Evolutionary conservation across 805 yeast species (phyloP).

Genomic region (Candida maesae): DNA sequence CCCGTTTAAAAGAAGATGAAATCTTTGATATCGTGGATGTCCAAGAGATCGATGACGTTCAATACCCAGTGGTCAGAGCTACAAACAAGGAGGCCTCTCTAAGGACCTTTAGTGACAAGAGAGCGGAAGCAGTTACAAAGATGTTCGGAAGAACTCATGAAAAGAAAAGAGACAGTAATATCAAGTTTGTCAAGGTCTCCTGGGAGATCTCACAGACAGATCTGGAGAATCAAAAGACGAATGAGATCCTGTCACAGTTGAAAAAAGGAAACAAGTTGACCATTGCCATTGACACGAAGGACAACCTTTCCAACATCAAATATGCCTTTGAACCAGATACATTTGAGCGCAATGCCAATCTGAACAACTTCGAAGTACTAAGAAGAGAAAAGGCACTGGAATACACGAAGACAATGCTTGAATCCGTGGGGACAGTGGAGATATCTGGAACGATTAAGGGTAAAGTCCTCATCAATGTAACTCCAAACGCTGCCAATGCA

Average conservation of each 20-base stretch:
- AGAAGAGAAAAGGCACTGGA: constrained; percentile 33
- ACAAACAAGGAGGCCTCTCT: constrained; percentile 23
- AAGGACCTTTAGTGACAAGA: constrained; percentile 27
- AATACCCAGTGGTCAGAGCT: constrained; percentile 15
- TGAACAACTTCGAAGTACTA: constrained; percentile 31
- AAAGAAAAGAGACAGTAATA: constrained; percentile 29
- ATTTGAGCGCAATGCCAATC: constrained; percentile 5
- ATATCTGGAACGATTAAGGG: constrained; percentile 29
- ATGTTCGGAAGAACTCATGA: constrained; percentile 26
- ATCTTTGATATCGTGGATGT: constrained; percentile 20
- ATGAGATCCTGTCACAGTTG: constrained; percentile 44
- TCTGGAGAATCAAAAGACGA: constrained; percentile 46
- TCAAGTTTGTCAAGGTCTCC: constrained; percentile 47
- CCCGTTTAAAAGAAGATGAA: constrained; percentile 11
- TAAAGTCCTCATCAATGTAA: constrained; percentile 27
- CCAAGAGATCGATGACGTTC: constrained; percentile 7
- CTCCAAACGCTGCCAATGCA: constrained; percentile 19
- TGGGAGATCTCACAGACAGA: constrained; percentile 58
- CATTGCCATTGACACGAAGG: constrained; percentile 39
- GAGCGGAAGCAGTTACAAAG: constrained; percentile 19
- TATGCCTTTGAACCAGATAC: constrained; percentile 19
- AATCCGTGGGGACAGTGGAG: constrained; percentile 24
- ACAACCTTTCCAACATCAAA: constrained; percentile 18
- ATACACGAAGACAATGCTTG: constrained; percentile 27
- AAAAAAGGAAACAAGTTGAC: constrained; percentile 37